Evolutionary conservation across 2,329 filamentous ascomycete species (phyloP).

Genomic region (Xylogone sp.): DNA sequence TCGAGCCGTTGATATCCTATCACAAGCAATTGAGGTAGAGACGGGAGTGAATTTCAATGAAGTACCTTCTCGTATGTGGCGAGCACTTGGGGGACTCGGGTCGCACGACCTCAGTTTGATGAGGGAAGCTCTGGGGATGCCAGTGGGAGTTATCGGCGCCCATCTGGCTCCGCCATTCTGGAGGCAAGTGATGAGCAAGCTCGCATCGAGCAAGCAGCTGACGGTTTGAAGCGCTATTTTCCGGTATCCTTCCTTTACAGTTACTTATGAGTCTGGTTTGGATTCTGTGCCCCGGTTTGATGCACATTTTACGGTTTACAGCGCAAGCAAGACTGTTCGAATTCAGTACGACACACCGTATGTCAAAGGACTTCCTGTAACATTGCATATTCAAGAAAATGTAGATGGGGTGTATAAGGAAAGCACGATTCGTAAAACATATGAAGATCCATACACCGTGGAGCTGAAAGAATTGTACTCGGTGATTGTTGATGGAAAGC

Average conservation of each 20-base stretch:
- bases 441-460: conserved; percentile 37
- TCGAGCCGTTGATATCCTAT: conserved; percentile 8
- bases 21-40: conserved; percentile 19
- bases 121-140: conserved; percentile 47
- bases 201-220: background rate
- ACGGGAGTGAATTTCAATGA: conserved; percentile 29
- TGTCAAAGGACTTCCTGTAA: conserved; percentile 47
- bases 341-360: conserved; percentile 53
- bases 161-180: background rate
- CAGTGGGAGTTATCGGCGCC: conserved; percentile 18
- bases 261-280: conserved; percentile 53
- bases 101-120: conserved; percentile 49
- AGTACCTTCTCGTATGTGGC: conserved; percentile 19
- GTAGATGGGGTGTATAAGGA: conserved; percentile 36
- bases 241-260: conserved; percentile 37
- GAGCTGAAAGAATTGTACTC: conserved; percentile 33
- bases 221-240: conserved; percentile 23
- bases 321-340: conserved; percentile 45
- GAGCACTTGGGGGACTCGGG: conserved; percentile 36
- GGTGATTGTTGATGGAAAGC: conserved; percentile 22
- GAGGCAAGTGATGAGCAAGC: background rate
- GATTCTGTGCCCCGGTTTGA: conserved; percentile 47
- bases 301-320: conserved; percentile 48
- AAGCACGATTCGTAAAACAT: conserved; percentile 27
- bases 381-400: conserved; percentile 35